Conservation (phyloP, 805 yeast species). For the Cyberlindnera amylophila region DNA sequence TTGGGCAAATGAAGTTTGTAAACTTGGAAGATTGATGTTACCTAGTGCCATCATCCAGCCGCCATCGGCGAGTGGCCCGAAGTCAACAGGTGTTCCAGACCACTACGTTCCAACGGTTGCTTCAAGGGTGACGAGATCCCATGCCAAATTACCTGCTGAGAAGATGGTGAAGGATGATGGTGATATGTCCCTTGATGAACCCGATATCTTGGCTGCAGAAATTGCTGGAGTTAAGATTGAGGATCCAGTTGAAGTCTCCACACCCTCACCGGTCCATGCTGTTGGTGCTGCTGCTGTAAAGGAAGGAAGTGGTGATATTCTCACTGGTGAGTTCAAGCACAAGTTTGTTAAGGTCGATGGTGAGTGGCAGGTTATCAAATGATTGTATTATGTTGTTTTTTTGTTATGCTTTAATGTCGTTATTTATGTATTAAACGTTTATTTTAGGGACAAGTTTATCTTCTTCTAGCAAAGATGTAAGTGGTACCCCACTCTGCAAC, state of each 20-base stretch:
- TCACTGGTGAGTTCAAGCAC: conserved; percentile 13
- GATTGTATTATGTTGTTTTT: not conserved
- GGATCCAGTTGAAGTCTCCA: conserved; percentile 7
- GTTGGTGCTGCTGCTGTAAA: not conserved
- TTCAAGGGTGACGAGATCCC: conserved; percentile 20
- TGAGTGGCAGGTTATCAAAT: conserved; percentile 10
- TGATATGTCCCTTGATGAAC: conserved; percentile 18
- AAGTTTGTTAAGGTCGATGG: conserved; percentile 17
- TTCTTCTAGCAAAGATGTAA: conserved; percentile 43
- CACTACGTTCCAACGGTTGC: conserved; percentile 5
- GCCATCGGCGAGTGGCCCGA: conserved; percentile 2
- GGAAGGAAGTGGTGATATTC: conserved; percentile 1
- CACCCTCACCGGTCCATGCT: conserved; percentile 7
- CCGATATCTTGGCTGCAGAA: conserved; percentile 8
- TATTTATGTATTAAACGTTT: not conserved
- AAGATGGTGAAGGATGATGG: conserved; percentile 17
- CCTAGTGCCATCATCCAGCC: conserved; percentile 34
- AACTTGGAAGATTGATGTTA: conserved; percentile 58
- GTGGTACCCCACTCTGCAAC: conserved; percentile 55
- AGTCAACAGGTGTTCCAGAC: conserved; percentile 1
- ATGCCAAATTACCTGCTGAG: conserved; percentile 10
- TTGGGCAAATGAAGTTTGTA: conserved; percentile 64
- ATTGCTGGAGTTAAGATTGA: conserved; percentile 9
- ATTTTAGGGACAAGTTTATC: not conserved
- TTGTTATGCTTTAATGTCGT: not conserved